Conservation (phyloP, 179 eudicot species). For the Gypsophila paniculata region DNA sequence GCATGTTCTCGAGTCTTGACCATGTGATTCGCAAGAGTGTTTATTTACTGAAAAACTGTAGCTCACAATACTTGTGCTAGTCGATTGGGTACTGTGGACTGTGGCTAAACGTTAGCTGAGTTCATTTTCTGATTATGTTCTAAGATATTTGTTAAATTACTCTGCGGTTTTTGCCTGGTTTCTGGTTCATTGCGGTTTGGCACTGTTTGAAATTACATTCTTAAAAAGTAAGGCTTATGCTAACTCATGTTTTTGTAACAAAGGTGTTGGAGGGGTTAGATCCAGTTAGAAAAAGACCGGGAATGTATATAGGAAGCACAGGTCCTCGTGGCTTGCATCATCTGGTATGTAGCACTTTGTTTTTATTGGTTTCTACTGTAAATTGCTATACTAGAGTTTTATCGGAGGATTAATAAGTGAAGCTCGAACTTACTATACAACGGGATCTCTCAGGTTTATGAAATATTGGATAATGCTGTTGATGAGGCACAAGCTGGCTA, state of each 20-base stretch:
- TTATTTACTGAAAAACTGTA: background rate
- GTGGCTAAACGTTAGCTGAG: background rate
- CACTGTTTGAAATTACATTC: background rate
- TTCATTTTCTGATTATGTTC: background rate
- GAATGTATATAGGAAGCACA: constrained; percentile 98
- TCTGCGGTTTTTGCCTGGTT: background rate
- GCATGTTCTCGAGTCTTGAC: background rate
- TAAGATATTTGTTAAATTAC: background rate
- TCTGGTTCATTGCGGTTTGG: background rate
- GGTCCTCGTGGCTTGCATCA: constrained; percentile 97
- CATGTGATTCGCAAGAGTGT: background rate
- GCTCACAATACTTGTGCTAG: background rate
- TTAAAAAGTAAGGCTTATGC: constrained; percentile 6
- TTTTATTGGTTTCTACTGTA: constrained; percentile 4
- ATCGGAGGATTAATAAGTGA: background rate
- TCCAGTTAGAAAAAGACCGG: constrained; percentile 94
- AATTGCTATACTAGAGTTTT: background rate
- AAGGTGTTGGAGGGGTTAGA: constrained; percentile 96
- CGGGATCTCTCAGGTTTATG: constrained; percentile 63
- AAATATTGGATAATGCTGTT: constrained; percentile 83
- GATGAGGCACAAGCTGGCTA: constrained; percentile 98
- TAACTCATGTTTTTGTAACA: background rate
- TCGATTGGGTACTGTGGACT: constrained; percentile 2
- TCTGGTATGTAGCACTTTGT: constrained; percentile 44
- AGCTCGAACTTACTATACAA: constrained; percentile 2